A percentile compares a stretch with the other conserved stretches of the same genome.
phyloP scores from a whole-genome alignment of 1,139 yeast genomes.

The Yarrowia galli region DNA sequence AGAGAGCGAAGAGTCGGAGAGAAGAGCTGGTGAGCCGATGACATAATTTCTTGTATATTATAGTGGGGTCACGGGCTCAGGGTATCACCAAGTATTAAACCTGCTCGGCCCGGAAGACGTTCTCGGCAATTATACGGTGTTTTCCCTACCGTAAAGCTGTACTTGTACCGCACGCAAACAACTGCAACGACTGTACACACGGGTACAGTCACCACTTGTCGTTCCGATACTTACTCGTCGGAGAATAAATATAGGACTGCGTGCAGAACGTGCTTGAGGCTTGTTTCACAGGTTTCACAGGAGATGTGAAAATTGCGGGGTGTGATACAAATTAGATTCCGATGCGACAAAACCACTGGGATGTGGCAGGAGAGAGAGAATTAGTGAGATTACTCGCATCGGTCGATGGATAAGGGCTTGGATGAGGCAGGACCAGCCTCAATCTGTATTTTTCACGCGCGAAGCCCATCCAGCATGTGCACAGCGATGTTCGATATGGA shows the following conservation, averaged over 20 bases:
- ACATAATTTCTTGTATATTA: not conserved
- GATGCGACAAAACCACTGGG: not conserved
- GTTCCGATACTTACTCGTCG: not conserved
- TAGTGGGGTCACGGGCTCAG: not conserved
- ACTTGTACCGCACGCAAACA: too few relatives aligned
- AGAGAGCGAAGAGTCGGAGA: not conserved
- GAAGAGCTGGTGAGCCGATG: not conserved
- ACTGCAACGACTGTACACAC: too few relatives aligned
- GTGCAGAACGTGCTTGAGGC: not conserved
- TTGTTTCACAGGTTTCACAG: constrained; percentile 6
- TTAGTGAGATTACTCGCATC: not conserved
- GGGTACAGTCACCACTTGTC: not conserved
- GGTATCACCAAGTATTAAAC: not conserved
- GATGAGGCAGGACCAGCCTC: constrained; percentile 10
- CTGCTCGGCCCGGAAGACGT: not conserved
- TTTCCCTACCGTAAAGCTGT: not conserved
- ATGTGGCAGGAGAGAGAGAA: constrained; percentile 3
- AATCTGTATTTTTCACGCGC: not conserved
- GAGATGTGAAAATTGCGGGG: constrained; percentile 12
- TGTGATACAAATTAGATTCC: constrained; percentile 1
- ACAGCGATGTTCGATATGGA: not conserved
- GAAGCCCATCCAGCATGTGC: not conserved
- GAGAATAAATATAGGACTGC: not conserved
- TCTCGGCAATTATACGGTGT: constrained; percentile 2
- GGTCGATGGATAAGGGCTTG: not conserved